Percentiles rank a stretch among this genome's conserved stretches.
Conservation (phyloP, 2,329 filamentous ascomycete genomes). For the Dichotomopilus funicola region DNA sequence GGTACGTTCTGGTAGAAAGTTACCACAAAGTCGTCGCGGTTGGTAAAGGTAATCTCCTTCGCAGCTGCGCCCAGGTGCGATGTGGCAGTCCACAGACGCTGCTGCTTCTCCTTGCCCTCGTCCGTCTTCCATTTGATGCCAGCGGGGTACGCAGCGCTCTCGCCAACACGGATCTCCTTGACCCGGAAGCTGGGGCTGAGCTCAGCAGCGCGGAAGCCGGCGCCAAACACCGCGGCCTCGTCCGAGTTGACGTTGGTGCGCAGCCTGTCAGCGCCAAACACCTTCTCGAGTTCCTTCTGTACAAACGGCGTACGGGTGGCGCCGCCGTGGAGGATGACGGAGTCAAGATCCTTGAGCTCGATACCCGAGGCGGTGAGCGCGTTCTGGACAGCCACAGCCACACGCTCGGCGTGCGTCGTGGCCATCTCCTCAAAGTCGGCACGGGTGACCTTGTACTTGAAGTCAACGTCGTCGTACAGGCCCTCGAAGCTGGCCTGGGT, state of each 20-base stretch:
- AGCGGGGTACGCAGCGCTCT: conserved; percentile 66
- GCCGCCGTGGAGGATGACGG: conserved; percentile 89
- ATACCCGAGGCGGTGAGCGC: conserved; percentile 70
- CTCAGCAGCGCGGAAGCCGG: conserved; percentile 86
- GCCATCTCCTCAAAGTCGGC: conserved; percentile 75
- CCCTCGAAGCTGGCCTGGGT: conserved; percentile 77
- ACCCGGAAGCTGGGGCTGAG: conserved; percentile 94
- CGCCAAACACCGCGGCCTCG: conserved; percentile 92
- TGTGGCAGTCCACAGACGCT: conserved; percentile 74
- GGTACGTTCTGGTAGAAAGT: conserved; percentile 69
- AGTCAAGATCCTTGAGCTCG: conserved; percentile 69
- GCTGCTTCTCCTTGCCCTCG: conserved; percentile 64
- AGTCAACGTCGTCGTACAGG: conserved; percentile 85
- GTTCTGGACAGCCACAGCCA: conserved; percentile 62
- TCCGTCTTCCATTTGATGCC: conserved; percentile 67
- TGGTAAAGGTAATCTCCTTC: conserved; percentile 83
- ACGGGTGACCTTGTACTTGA: conserved; percentile 82
- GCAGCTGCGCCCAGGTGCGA: conserved; percentile 66
- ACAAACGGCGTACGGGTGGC: conserved; percentile 88
- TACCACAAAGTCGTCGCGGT: conserved; percentile 74
- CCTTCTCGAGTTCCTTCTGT: conserved; percentile 75
- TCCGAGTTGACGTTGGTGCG: conserved; percentile 94
- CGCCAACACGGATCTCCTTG: conserved; percentile 86
- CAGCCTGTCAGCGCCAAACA: conserved; percentile 71
- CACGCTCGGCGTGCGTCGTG: conserved; percentile 58